These are phyloP conservation scores for Tricholoma furcatifolium DNA, from an alignment of 768 basidiomycete species.

Conservation along the genomic window DNA sequence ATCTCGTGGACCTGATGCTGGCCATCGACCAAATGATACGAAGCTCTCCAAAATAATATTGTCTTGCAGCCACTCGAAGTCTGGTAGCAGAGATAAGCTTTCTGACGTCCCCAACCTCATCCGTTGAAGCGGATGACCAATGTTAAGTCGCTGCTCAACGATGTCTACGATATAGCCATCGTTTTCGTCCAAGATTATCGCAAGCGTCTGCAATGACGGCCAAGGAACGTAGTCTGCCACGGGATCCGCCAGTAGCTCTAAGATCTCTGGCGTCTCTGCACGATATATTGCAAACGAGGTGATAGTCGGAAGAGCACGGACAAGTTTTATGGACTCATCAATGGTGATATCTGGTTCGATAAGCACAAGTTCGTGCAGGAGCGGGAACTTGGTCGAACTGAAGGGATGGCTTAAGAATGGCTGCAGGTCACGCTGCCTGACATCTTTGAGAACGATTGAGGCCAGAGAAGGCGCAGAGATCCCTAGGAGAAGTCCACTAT, in stretches of 20 bases:
- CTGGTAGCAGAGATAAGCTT: constrained; percentile 15
- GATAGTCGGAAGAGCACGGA: constrained; percentile 32
- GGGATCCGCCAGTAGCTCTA: constrained; percentile 23
- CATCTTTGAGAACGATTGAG: constrained; percentile 41
- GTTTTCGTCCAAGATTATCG: constrained; percentile 27
- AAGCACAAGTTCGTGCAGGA: constrained; percentile 36
- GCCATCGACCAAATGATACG: constrained; percentile 29
- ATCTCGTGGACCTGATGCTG: constrained; percentile 24
- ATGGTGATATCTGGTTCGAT: constrained; percentile 39
- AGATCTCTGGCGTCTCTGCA: constrained; percentile 22
- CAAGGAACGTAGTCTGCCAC: constrained; percentile 23
- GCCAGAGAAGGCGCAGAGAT: constrained; percentile 38
- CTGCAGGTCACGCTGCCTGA: constrained; percentile 42
- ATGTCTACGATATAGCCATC: constrained; percentile 26
- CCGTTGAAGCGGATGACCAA: constrained; percentile 27
- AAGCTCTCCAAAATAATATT: constrained; percentile 25
- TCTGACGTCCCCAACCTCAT: constrained; percentile 26
- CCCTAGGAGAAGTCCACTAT: constrained; percentile 35
- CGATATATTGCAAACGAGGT: constrained; percentile 28
- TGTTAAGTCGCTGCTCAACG: constrained; percentile 19
- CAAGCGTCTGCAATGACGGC: constrained; percentile 30
- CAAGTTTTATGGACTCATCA: constrained; percentile 27
- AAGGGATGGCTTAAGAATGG: constrained; percentile 26
- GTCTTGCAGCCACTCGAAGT: constrained; percentile 12
- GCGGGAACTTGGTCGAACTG: constrained; percentile 26